Base-by-base conservation (phyloP, 768 basidiomycete species). In the Lyophyllum decastes region DNA sequence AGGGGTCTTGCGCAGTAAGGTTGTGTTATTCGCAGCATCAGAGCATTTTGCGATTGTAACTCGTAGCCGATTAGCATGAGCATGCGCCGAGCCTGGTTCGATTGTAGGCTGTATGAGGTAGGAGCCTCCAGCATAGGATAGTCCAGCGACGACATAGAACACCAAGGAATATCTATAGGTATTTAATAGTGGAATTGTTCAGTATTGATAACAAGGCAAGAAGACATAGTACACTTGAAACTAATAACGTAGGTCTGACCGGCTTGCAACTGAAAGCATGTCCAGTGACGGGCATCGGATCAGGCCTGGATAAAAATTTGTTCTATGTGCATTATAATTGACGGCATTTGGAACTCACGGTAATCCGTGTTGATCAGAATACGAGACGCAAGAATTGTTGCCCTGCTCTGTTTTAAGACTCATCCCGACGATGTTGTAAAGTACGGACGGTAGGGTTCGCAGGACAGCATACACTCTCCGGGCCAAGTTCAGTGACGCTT, bases 381-480 rank as follows among this genome's bases (percentile, higher is more conserved):
- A 91, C 0, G 89, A 90, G 25, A 86, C 80, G 66, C 90, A 92
- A 35, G 83, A 81, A 51, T 80, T 60, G 62, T 73, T 77, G 44
- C 73, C 73, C 80, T 82, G 66, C 24, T 21, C 40, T 41, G 1
- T 5, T 1, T 19, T 26, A 22, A 44, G 50, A 43, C 14, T 51
- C n/a, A 34, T 46, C 2, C 34, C 60, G 14, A 35, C 49, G 26
- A 56, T 22, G 38, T 50, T 21, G 0, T 24, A 33, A 30, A n/a
- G 1, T 17, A 70, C 76, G 58, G 57, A 88, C 88, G 26, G 77
- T 79, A 16, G 89, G 87, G 61, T 92, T 70, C 6, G 80, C 80
- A 27, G 92, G 90, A 70, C 92, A 94, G 66, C 92, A 93, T 4
- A 78, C 88, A 52, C 82, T 74, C 19, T 76, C 73, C 9, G 72